Base-by-base conservation (phyloP, 257 asterid species). In the Jaltomata sinuosa region DNA sequence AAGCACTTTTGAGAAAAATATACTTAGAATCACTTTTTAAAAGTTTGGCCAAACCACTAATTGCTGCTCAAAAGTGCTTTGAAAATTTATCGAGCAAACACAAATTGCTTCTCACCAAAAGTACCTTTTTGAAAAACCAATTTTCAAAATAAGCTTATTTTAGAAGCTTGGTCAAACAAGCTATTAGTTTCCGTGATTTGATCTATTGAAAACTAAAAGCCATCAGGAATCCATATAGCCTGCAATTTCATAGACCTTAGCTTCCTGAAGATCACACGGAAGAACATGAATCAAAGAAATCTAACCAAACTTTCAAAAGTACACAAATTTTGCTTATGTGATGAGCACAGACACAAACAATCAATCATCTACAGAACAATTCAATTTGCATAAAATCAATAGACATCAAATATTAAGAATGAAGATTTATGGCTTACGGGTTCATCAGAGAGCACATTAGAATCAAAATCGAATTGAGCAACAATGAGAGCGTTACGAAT, bases 401-500 rank as follows among this genome's bases (percentile, higher is more conserved):
- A 1, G 21, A 47, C 0, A 27, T 76, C 1, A 27, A 27, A 76
- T 76, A 40, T 47, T 49, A 49, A 47, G 22, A 0, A 25, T 2
- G 40, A 74, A 74, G 7, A 67, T 52, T 62, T 53, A 65, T 68
- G 38, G 34, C 93, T 89, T 84, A 96, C 99, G 8, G 98, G 99
- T 77, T 91, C 91, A 90, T 93, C 94, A 65, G 96, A 88, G 71
- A 94, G 95, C 32, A 93, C 86, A 79, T 61, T 86, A 45, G 94
- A 89, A 50, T 88, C 93, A 34, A 78, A 85, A 88, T 93, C 93
- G 49, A 88, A 89, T 72, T 89, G 83, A 1, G 97, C 91, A 31
- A 96, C 80, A n/a, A 96, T 91, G 85, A 96, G 83, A 38, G 97
- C 93, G 53, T 94, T 96, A 1, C 92, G 97, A 38, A 96, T 93